Evolutionary conservation across 2,329 filamentous ascomycete species (phyloP).

Genomic region (Gliomastix tumulicola): DNA sequence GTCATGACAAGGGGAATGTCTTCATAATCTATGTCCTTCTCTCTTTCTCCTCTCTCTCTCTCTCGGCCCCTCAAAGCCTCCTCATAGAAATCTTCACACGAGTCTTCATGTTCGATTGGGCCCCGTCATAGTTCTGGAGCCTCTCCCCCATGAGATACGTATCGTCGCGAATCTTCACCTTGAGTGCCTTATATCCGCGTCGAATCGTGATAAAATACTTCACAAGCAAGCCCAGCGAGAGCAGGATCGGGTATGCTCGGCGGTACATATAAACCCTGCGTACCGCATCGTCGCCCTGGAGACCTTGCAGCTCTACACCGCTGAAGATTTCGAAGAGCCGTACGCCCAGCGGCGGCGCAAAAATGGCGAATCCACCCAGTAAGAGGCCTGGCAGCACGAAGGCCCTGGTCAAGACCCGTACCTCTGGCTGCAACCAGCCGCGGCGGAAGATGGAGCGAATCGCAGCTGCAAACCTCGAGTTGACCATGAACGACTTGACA

Average conservation of each 20-base stretch:
- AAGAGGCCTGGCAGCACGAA: slow-evolving; percentile 72
- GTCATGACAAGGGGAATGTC: too few relatives aligned
- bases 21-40: too few relatives aligned
- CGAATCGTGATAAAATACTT: slow-evolving; percentile 51
- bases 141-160: slow-evolving; percentile 93
- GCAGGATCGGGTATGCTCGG: slow-evolving; percentile 63
- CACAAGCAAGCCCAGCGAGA: slow-evolving; percentile 37
- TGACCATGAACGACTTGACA: slow-evolving; percentile 59
- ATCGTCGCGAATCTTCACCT: slow-evolving; percentile 79
- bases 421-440: slow-evolving; percentile 75
- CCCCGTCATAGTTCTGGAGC: slow-evolving; percentile 80
- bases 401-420: slow-evolving; percentile 71
- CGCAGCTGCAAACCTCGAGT: slow-evolving; percentile 66
- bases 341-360: slow-evolving; percentile 50
- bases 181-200: slow-evolving; percentile 49
- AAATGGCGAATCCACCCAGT: slow-evolving; percentile 55
- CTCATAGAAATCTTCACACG: too few relatives aligned
- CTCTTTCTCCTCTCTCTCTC: too few relatives aligned
- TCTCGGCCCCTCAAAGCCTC: too few relatives aligned
- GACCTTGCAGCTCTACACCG: slow-evolving; percentile 5
- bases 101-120: too few relatives aligned
- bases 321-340: neutral
- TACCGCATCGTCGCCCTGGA: slow-evolving; percentile 15
- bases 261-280: slow-evolving; percentile 36
- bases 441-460: slow-evolving; percentile 66